Conservation (phyloP, 331 rosid genomes). For the Telfairia occidentalis region DNA sequence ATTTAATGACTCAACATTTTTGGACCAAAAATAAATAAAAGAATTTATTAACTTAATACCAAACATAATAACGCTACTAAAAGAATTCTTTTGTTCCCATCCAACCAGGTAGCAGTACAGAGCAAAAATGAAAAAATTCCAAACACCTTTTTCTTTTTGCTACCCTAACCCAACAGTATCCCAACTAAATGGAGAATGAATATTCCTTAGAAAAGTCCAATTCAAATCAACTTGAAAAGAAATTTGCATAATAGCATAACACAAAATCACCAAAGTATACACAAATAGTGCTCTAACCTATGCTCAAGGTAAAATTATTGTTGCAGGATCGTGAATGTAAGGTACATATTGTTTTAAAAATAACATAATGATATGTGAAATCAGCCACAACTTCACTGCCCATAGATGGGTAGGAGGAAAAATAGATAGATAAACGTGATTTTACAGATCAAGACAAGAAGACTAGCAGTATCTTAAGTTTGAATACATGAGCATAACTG, state of each 20-base stretch:
- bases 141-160: background rate
- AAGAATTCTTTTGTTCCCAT: background rate
- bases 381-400: too few species aligned
- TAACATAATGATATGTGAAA: background rate
- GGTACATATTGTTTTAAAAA: background rate
- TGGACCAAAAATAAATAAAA: background rate
- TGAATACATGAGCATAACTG: constrained; percentile 4
- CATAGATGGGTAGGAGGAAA: too few species aligned
- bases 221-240: background rate
- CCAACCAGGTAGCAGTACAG: background rate
- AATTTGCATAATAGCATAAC: background rate
- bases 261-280: background rate
- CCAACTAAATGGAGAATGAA: background rate
- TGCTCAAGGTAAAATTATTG: background rate
- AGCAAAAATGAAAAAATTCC: background rate
- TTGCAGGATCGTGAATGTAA: background rate
- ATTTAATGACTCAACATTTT: background rate
- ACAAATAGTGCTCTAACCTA: background rate
- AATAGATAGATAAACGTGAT: too few species aligned
- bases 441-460: background rate
- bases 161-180: background rate
- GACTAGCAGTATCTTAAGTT: background rate
- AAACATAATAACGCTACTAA: background rate
- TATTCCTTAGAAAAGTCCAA: background rate
- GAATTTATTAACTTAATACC: background rate